Conservation (phyloP, 225 moss, liverwort and hornwort genomes). For the Pseudisothecium myosuroides region DNA sequence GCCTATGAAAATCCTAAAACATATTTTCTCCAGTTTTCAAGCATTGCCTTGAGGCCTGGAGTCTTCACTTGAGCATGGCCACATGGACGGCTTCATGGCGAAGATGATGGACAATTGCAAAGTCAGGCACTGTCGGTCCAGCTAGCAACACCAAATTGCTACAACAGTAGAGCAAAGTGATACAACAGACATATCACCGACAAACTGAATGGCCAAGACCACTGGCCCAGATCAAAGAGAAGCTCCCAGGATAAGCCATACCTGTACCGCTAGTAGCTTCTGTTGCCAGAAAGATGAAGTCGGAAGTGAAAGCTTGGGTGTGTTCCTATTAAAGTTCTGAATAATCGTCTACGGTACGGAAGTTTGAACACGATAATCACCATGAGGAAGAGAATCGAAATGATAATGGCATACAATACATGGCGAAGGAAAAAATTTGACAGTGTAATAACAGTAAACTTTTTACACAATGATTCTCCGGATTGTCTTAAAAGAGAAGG, state of each 20-base stretch:
- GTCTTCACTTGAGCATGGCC: not conserved
- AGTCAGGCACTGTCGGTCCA: not conserved
- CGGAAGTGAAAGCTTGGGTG: not conserved
- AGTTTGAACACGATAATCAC: not conserved
- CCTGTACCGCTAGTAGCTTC: not conserved
- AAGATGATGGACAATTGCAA: not conserved
- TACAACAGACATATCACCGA: not conserved
- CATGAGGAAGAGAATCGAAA: not conserved
- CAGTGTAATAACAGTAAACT: not conserved
- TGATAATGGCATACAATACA: not conserved
- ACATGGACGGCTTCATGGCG: not conserved
- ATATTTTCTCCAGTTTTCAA: not conserved
- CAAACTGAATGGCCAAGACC: not conserved
- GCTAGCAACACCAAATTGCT: not conserved
- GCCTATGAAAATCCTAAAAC: not conserved
- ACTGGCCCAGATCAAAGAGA: not conserved
- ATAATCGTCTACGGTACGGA: not conserved
- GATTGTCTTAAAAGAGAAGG: not conserved
- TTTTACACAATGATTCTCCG: conserved; percentile 8
- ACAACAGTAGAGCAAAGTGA: not conserved
- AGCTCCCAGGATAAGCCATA: not conserved
- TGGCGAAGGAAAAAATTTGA: not conserved
- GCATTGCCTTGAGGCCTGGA: not conserved
- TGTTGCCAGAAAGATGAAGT: not conserved
- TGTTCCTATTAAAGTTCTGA: not conserved